Conservation (phyloP, 805 yeast genomes). For the Hanseniaspora vineae region DNA sequence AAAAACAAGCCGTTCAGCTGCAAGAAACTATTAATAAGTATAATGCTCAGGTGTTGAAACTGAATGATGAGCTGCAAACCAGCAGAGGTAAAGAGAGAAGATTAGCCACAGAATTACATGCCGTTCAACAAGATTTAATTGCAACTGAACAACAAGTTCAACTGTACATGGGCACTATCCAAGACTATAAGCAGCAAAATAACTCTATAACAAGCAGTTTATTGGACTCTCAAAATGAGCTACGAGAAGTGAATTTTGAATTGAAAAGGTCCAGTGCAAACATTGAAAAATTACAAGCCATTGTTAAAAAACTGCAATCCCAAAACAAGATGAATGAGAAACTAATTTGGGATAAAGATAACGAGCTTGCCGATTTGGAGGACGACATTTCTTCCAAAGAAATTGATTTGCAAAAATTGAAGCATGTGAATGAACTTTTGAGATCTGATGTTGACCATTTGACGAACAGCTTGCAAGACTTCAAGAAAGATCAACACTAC, state of each 20-base stretch:
- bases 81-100: slow-evolving; percentile 24
- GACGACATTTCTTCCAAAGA: slow-evolving; percentile 42
- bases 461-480: slow-evolving; percentile 31
- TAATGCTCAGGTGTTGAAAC: slow-evolving; percentile 29
- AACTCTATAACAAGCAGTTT: slow-evolving; percentile 62
- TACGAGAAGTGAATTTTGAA: slow-evolving; percentile 35
- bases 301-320: slow-evolving; percentile 38
- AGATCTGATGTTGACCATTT: slow-evolving; percentile 45
- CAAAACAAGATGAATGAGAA: slow-evolving; percentile 42
- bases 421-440: slow-evolving; percentile 35
- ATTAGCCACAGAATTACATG: slow-evolving; percentile 28
- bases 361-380: slow-evolving; percentile 37
- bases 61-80: slow-evolving; percentile 32
- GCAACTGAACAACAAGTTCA: slow-evolving; percentile 41
- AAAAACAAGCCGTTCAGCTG: slow-evolving; percentile 22
- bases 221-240: slow-evolving; percentile 67
- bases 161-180: slow-evolving; percentile 42
- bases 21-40: slow-evolving; percentile 37
- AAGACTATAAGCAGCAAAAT: slow-evolving; percentile 55
- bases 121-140: slow-evolving; percentile 43
- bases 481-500: slow-evolving; percentile 31
- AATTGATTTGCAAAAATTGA: slow-evolving; percentile 38
- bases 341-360: slow-evolving; percentile 40
- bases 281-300: slow-evolving; percentile 37
- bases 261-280: slow-evolving; percentile 40